These are phyloP conservation scores for Monosporascus ibericus DNA, from an alignment of 2,329 filamentous ascomycete genomes.

Conservation along the genomic window DNA sequence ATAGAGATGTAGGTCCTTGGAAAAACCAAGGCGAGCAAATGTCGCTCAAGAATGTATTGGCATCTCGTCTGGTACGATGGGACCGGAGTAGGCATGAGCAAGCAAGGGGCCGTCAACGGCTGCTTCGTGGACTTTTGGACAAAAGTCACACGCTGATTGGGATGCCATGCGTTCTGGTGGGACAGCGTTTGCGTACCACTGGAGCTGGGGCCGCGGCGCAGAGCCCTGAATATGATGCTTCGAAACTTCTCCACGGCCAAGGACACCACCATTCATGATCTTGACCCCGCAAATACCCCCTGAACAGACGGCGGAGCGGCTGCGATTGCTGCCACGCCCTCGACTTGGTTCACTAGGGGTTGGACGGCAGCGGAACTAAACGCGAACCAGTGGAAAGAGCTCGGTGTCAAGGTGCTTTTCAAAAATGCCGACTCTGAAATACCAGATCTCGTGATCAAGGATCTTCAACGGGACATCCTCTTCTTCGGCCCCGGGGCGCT, in stretches of 20 bases:
- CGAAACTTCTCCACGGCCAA: constrained; percentile 5
- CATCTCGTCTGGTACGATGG: constrained; percentile 4
- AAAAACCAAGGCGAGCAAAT: background rate
- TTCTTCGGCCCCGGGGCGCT: background rate
- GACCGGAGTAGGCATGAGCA: constrained; percentile 9
- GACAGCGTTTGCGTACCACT: constrained; percentile 21
- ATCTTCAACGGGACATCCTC: constrained; percentile 1
- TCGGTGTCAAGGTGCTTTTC: constrained; percentile 4
- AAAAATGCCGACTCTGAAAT: background rate
- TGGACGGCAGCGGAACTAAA: constrained; percentile 7
- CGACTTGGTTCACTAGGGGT: constrained; percentile 7
- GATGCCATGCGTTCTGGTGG: constrained; percentile 24
- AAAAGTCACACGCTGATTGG: constrained; percentile 6
- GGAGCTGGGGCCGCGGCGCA: constrained; percentile 5
- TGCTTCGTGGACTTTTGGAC: constrained; percentile 21
- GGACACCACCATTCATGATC: constrained; percentile 8
- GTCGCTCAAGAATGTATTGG: constrained; percentile 2
- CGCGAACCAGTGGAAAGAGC: background rate
- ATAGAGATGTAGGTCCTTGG: background rate
- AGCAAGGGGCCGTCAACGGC: constrained; percentile 17
- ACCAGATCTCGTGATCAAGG: constrained; percentile 1
- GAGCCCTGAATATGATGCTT: constrained; percentile 8
- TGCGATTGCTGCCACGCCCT: constrained; percentile 3
- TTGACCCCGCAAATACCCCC: constrained; percentile 3
- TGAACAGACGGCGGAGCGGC: constrained; percentile 4